Evolutionary conservation across 2,329 filamentous ascomycete species (phyloP).

Genomic region (Gaeumannomyces sp.): DNA sequence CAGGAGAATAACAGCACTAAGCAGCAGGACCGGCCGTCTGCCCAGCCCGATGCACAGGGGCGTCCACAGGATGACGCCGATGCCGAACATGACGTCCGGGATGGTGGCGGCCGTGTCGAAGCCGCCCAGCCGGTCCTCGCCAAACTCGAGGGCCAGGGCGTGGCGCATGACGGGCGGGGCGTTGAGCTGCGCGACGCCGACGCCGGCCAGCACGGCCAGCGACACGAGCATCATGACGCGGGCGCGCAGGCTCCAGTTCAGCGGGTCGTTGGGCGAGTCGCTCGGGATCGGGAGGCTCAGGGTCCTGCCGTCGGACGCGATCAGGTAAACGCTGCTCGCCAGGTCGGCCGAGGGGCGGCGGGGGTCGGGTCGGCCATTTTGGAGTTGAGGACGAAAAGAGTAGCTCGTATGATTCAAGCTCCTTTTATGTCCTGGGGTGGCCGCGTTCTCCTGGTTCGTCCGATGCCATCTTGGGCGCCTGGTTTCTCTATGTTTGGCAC

Average conservation of each 20-base stretch:
- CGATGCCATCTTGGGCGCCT: no score
- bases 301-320: slow-evolving; percentile 24
- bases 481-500: no score
- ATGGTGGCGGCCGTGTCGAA: background rate
- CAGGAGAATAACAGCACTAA: slow-evolving; percentile 22
- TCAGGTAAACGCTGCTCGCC: slow-evolving; percentile 24
- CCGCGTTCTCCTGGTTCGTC: no score
- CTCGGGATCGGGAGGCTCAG: slow-evolving; percentile 28
- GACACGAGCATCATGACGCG: slow-evolving; percentile 8
- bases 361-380: no score
- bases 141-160: background rate
- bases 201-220: background rate
- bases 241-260: slow-evolving; percentile 22
- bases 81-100: no score
- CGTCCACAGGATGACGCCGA: slow-evolving; percentile 23
- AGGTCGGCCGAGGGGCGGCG: background rate
- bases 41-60: slow-evolving; percentile 30
- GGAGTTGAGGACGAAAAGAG: no score
- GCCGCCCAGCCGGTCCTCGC: background rate
- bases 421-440: no score
- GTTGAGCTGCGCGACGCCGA: background rate
- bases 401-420: no score
- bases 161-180: background rate
- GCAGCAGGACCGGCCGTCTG: slow-evolving; percentile 28
- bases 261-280: slow-evolving; percentile 22